A percentile compares a stretch with the other conserved stretches of the same genome.
Evolutionary conservation across 2,329 filamentous ascomycete genomes (phyloP).

Genomic region (Penicillium palitans): DNA sequence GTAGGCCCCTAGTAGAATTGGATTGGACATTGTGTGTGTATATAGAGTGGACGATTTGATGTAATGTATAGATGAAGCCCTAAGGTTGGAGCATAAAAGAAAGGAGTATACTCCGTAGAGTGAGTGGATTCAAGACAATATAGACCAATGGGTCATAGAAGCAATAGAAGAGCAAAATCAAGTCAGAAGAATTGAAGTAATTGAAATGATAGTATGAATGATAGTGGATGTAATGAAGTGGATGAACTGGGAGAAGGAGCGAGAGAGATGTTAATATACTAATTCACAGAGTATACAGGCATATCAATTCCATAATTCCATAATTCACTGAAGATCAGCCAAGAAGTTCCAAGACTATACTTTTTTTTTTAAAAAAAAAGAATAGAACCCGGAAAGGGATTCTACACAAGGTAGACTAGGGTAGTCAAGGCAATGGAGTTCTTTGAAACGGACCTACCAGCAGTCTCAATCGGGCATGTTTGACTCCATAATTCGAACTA

Average conservation of each 20-base stretch:
- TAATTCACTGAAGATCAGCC: constrained; percentile 14
- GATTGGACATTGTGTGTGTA: constrained; percentile 15
- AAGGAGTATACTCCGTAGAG: neutral
- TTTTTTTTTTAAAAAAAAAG: neutral
- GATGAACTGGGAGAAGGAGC: neutral
- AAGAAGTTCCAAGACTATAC: constrained; percentile 23
- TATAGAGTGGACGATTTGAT: neutral
- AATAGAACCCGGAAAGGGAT: neutral
- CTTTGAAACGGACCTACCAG: constrained; percentile 20
- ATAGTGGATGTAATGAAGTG: neutral
- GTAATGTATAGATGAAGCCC: neutral
- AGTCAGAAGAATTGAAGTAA: neutral
- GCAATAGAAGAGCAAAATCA: neutral
- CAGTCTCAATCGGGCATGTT: constrained; percentile 12
- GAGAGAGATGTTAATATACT: constrained; percentile 5
- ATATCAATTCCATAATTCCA: neutral
- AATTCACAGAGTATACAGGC: neutral
- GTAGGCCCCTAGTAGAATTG: constrained; percentile 17
- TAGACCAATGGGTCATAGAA: constrained; percentile 1
- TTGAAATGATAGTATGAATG: too few species aligned
- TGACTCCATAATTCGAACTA: constrained; percentile 14
- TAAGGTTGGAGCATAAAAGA: neutral
- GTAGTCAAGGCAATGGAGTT: neutral
- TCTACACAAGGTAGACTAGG: neutral
- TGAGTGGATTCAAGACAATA: neutral